Conservation (phyloP, 257 asterid species). For the Solanum raphanifolium region DNA sequence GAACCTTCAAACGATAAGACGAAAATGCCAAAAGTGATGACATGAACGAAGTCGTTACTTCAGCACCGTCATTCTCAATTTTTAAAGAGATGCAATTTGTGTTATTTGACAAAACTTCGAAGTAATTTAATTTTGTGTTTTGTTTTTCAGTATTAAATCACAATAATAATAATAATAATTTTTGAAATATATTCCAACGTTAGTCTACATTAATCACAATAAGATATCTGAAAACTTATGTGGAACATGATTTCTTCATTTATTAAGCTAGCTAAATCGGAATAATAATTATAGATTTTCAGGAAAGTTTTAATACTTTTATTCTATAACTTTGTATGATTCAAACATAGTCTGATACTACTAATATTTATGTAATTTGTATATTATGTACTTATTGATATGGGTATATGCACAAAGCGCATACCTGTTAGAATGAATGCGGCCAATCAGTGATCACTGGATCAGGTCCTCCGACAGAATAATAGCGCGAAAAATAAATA, state of each 20-base stretch:
- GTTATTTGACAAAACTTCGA: background rate
- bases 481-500: too few relatives aligned
- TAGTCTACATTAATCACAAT: background rate
- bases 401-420: background rate
- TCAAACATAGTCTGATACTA: background rate
- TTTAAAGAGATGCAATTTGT: background rate
- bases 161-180: background rate
- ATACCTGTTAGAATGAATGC: too few relatives aligned
- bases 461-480: too few relatives aligned
- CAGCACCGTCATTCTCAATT: constrained; percentile 10
- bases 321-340: background rate
- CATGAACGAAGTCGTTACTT: background rate
- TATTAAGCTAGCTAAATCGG: background rate
- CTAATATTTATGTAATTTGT: background rate
- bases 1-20: background rate
- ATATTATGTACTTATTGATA: background rate
- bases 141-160: background rate
- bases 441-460: too few relatives aligned
- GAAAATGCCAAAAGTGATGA: background rate
- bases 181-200: background rate
- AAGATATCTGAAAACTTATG: background rate
- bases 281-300: background rate
- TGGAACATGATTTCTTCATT: background rate
- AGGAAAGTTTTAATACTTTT: background rate
- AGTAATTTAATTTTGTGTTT: background rate